Base-by-base conservation (phyloP, 495 filamentous ascomycete genomes). In the Talaromyces trachyspermus region DNA sequence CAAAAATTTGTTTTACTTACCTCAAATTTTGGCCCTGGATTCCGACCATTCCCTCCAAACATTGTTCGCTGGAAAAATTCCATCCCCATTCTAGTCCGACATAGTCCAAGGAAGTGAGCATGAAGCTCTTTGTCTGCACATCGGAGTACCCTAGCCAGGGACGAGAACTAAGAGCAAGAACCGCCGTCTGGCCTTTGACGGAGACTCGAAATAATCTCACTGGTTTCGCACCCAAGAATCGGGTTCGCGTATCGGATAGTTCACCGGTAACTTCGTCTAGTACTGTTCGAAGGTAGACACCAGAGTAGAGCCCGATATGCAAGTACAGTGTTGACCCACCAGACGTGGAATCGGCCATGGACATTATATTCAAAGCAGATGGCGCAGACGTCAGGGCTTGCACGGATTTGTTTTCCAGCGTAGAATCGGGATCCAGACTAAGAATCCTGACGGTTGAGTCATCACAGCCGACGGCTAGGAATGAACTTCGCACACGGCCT, bases 181-280 rank as follows among this genome's bases (percentile, higher is more conserved):
- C 86, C n/a, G 90, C 86, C 0, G 87, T 77, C 58, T 88, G 81
- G 19, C 81, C 84, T 61, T 90, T 84, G 8, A 92, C 88, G 9
- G 85, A 81, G 2, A 92, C 89, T 53, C 83, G 79, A 60, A 94
- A 95, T 2, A 98, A 77, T 52, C 85, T 86, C 19, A 90, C 87
- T 12, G 88, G 80, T 53, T 88, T 89, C 1, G 87, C 87, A 1
- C 94, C 94, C 14, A 99, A 74, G 63, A 96, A 97, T 32, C 91
- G 86, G 25, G 90, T 95, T 42, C 91, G 79, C 2, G 89, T 96
- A 61, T 96, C 92, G 2, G 89, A 90, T 20, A 97, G 71, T 56
- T 96, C 92, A 40, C 94, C 94, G 1, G 89, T 96, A 10, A 91
- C 75, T 54, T 96, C 95, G 58, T 97, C 94, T 22, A 99, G 66